phyloP scores from a whole-genome alignment of 495 filamentous ascomycete species.

The Usnea hakonensis region DNA sequence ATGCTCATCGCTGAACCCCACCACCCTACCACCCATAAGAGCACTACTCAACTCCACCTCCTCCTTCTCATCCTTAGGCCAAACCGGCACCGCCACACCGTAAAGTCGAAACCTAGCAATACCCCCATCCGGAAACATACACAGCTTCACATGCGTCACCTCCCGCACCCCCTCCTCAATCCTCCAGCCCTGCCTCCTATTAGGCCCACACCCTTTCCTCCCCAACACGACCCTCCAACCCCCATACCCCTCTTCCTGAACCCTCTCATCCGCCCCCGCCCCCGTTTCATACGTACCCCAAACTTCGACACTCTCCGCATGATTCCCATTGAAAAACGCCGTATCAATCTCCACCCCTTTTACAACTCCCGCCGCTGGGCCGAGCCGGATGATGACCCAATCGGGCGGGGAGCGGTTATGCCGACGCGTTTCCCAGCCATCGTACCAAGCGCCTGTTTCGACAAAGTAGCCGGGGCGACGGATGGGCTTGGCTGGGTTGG shows the following conservation, averaged over 20 bases:
- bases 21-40: conserved; percentile 69
- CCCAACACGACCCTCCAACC: conserved; percentile 70
- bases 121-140: conserved; percentile 93
- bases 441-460: conserved; percentile 84
- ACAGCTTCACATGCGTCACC: conserved; percentile 76
- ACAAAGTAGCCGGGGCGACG: conserved; percentile 75
- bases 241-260: conserved; percentile 48
- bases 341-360: conserved; percentile 83
- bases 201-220: conserved; percentile 63
- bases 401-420: conserved; percentile 76
- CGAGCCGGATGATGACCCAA: conserved; percentile 76
- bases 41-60: conserved; percentile 79
- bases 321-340: conserved; percentile 79
- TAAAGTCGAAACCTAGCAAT: conserved; percentile 81
- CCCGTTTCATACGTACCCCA: conserved; percentile 58
- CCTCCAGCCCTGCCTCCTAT: conserved; percentile 70
- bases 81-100: conserved; percentile 67
- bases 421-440: conserved; percentile 88
- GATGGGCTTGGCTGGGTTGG: conserved; percentile 67
- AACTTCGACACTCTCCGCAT: conserved; percentile 75
- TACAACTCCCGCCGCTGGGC: conserved; percentile 67
- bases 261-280: conserved; percentile 49
- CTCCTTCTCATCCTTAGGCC: conserved; percentile 50
- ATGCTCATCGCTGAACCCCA: conserved; percentile 76
- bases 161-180: conserved; percentile 45